Evolutionary conservation across 1,284 basidiomycete genomes (phyloP), one percentile per base, ranked within the genome.

Genomic region (Chondrostereum purpureum): DNA sequence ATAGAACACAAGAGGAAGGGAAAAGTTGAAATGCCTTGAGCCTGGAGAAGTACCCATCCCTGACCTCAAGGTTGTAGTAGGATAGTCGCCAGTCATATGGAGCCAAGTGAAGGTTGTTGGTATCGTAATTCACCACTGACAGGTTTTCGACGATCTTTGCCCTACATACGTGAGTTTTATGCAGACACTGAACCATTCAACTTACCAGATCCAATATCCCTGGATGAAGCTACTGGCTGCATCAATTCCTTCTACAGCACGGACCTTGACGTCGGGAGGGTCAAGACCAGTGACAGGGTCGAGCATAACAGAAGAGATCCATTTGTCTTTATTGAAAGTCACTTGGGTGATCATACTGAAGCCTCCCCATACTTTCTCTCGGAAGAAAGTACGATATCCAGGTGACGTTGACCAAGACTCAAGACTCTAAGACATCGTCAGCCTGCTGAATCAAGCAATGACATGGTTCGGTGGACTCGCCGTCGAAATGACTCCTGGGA

Each of bases 81-180:
- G 89, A 89, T 44, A 97, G 61, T 33, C 93, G 75, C 91, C 90
- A 94, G 59, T 94, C 92, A 59, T 93, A 95, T 10, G 91, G 83
- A 0, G 90, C 90, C 37, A 95, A 75, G 52, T 86, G 75, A 50
- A 96, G 70, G 52, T 92, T 93, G 57, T 94, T 92, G 2, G 89
- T 88, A 56, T 95, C 92, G 57, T 96, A 96, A 55, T 87, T 87
- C 16, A 95, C 76, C 1, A 85, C 89, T 0, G 94, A 92, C 1
- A 98, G 73, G 58, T 97, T 97, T 63, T 97, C 86, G 10, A 98
- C 83, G 45, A 97, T 89, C 66, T 94, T 94, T 3, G 88, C 81
- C 85, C 87, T 88, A 50, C 23, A 42, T 17, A 20, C 13, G 4
- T 21, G 42, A 6, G 12, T 27, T 37, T 12, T 14, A 18, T 31